Base-by-base conservation (phyloP, 169 alveolate species). In the Toxoplasma gondii region DNA sequence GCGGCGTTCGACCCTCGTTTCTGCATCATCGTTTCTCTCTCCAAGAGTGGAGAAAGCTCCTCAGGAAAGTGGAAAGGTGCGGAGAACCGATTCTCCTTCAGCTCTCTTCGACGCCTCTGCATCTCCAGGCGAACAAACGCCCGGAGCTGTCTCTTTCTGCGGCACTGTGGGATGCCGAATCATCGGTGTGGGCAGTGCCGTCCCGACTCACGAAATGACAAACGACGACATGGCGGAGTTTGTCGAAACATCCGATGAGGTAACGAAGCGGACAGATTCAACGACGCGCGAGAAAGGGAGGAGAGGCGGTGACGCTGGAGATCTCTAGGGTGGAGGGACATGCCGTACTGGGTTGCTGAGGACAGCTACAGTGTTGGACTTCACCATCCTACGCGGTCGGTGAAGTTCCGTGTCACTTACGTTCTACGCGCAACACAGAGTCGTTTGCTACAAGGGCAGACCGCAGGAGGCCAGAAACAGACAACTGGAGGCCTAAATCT, bases 201-300 rank as follows among this genome's bases (percentile, higher is more conserved):
- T 87, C 34, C 97, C 97, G 41, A 69, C 94, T 29, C 78, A 91
- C 78, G 94, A 91, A 43, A 91, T 96, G 88, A 69, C 95, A 41
- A 96, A 96, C 70, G 95, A 92, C 70, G 97, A 96, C 67, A 67
- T 96, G 69, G 93, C 90, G 69, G 69, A 91, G 91, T 69, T 91
- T 44, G 96, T 96, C 54, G 96, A 93, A 53, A 96, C 97, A 1
- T 83, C 67, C 54, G 97, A 96, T 92, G 97, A 96, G 86, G 97
- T 96, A 88, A 88, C 74, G 64, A 22, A 29, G 64, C 70, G n/a
- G 70, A 44, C 54, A 39, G 49, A 17, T 24, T 39, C 31, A 4
- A 1, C 74, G n/a, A 10, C 67, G 67, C 19, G 67, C 67, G 19
- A 53, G 27, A 53, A 19, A 53, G 67, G 67, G 31, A 69, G 36